Evolutionary conservation across 2,329 filamentous ascomycete genomes (phyloP).

Genomic region (Colletotrichum truncatum): DNA sequence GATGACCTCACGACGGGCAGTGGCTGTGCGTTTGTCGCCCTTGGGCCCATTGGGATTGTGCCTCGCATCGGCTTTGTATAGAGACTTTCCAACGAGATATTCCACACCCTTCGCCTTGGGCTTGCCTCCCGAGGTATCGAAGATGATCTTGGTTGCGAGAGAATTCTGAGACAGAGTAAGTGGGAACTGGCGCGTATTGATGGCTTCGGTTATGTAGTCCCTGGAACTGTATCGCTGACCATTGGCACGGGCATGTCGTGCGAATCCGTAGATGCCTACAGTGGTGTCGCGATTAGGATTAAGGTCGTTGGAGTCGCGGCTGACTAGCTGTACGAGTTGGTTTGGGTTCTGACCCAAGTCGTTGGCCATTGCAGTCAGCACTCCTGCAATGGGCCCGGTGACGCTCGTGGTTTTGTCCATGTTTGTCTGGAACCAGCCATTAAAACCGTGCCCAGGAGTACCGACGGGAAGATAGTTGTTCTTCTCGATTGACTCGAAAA

Average conservation of each 20-base stretch:
- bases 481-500: slow-evolving; percentile 44
- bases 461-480: slow-evolving; percentile 50
- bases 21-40: slow-evolving; percentile 31
- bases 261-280: slow-evolving; percentile 37
- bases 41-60: slow-evolving; percentile 32
- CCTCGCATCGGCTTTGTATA: slow-evolving; percentile 32
- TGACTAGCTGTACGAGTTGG: slow-evolving; percentile 4
- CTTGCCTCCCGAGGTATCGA: background rate
- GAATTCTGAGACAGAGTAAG: slow-evolving; percentile 21
- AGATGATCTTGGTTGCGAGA: slow-evolving; percentile 26
- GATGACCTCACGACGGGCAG: slow-evolving; percentile 54
- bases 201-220: slow-evolving; percentile 35
- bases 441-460: slow-evolving; percentile 50
- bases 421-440: slow-evolving; percentile 45
- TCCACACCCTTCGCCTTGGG: slow-evolving; percentile 5
- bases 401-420: slow-evolving; percentile 15
- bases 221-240: slow-evolving; percentile 39
- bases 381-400: background rate
- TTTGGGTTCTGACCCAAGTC: background rate
- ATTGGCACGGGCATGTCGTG: slow-evolving; percentile 38
- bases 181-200: slow-evolving; percentile 6
- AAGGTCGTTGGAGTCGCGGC: slow-evolving; percentile 30
- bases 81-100: slow-evolving; percentile 31
- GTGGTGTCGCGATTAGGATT: slow-evolving; percentile 36
- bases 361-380: slow-evolving; percentile 2